A percentile compares a stretch with the other conserved stretches of the same genome.
Conservation (phyloP, 73 alveolate genomes). For the Tetrahymena borealis region DNA sequence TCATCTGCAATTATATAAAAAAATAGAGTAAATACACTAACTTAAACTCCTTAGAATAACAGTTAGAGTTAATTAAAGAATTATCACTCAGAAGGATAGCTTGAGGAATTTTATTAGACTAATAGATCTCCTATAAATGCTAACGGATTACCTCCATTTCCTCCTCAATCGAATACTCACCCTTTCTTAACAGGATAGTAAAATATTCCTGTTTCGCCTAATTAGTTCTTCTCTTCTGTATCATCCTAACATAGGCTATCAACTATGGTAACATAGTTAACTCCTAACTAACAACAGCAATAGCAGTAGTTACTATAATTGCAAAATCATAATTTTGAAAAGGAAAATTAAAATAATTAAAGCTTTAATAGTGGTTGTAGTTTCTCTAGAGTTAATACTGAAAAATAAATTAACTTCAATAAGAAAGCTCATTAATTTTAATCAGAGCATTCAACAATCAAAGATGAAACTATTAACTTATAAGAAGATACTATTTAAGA, state of each 20-base stretch:
- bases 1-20: not conserved
- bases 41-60: not conserved
- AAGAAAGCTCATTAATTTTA: not conserved
- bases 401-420: not conserved
- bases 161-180: not conserved
- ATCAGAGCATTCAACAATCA: not conserved
- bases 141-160: not conserved
- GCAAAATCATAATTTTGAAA: not conserved
- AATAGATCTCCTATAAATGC: not conserved
- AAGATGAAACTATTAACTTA: not conserved
- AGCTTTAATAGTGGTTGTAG: not conserved
- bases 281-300: not conserved
- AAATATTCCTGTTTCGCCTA: not conserved
- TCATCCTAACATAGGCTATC: not conserved
- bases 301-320: too few species aligned
- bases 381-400: not conserved
- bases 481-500: not conserved
- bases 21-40: too few species aligned
- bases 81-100: not conserved
- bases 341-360: not conserved
- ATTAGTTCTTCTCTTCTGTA: not conserved
- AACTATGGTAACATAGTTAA: not conserved
- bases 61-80: not conserved
- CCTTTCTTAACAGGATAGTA: not conserved
- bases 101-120: not conserved